Percentiles rank a stretch among this genome's conserved stretches.
Conservation (phyloP, 192 early-diverging fungal genomes). For the Ambispora gerdemannii region DNA sequence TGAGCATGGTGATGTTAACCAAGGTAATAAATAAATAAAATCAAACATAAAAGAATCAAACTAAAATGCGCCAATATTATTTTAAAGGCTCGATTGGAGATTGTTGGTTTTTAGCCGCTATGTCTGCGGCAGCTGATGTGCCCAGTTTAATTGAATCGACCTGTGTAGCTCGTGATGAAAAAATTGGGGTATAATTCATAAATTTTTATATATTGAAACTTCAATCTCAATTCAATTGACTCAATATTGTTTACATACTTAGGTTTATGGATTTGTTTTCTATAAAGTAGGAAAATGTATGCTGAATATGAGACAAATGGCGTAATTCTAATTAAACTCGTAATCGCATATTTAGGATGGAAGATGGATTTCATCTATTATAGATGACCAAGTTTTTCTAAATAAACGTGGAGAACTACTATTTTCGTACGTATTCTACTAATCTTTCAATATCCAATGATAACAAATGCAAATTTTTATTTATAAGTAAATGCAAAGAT, state of each 20-base stretch:
- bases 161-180: slow-evolving; percentile 48
- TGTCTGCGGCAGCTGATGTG: slow-evolving; percentile 38
- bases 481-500: slow-evolving; percentile 26
- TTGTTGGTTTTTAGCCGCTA: slow-evolving; percentile 51
- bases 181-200: slow-evolving; percentile 45
- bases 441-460: background rate
- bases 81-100: slow-evolving; percentile 42
- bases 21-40: background rate
- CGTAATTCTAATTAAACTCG: too few species aligned
- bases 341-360: slow-evolving; percentile 32
- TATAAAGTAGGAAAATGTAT: slow-evolving; percentile 50
- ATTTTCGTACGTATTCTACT: background rate
- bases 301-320: too few species aligned
- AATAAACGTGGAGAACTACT: background rate
- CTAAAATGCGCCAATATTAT: background rate
- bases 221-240: background rate
- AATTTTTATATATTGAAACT: too few species aligned
- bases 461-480: background rate
- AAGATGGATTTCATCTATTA: slow-evolving; percentile 43
- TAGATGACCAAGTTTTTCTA: slow-evolving; percentile 47
- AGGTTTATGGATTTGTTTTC: slow-evolving; percentile 50
- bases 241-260: background rate
- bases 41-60: background rate
- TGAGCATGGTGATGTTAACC: slow-evolving; percentile 6
- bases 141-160: slow-evolving; percentile 38